phyloP scores from a whole-genome alignment of 495 filamentous ascomycete species.

The Xanthoparmelia taractica region DNA sequence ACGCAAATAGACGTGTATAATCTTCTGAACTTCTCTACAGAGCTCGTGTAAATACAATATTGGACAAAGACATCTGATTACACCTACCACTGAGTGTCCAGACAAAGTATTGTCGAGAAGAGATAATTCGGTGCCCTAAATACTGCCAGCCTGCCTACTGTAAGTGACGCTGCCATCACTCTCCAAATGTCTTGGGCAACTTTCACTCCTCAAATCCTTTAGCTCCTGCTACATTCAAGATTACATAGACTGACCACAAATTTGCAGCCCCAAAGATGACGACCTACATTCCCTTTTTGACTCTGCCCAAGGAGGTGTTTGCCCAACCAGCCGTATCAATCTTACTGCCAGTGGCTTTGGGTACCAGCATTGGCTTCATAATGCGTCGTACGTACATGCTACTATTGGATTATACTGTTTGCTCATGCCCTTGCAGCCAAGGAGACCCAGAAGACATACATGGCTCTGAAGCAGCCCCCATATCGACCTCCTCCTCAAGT shows the following conservation, averaged over 20 bases:
- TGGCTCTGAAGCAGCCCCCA: conserved; percentile 67
- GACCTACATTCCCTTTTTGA: conserved; percentile 54
- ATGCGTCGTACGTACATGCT: conserved; percentile 43
- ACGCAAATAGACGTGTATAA: background rate
- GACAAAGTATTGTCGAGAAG: background rate
- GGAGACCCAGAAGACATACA: conserved; percentile 55
- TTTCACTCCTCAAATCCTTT: background rate
- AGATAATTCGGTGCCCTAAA: background rate
- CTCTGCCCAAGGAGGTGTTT: conserved; percentile 57
- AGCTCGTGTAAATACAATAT: background rate
- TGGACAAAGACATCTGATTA: background rate
- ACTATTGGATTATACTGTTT: background rate
- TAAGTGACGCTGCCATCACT: background rate
- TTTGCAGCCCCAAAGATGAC: conserved; percentile 46
- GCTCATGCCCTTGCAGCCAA: conserved; percentile 34
- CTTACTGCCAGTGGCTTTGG: conserved; percentile 58
- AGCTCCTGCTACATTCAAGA: background rate
- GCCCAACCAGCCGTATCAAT: conserved; percentile 57
- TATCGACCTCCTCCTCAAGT: conserved; percentile 67
- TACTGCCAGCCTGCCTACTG: background rate
- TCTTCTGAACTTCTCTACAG: background rate
- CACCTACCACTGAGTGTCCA: background rate
- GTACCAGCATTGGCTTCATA: conserved; percentile 55
- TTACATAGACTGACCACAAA: background rate
- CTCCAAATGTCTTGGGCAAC: background rate